Conservation (phyloP, 176 grass and related monocot species). For the Eleusine indica region DNA sequence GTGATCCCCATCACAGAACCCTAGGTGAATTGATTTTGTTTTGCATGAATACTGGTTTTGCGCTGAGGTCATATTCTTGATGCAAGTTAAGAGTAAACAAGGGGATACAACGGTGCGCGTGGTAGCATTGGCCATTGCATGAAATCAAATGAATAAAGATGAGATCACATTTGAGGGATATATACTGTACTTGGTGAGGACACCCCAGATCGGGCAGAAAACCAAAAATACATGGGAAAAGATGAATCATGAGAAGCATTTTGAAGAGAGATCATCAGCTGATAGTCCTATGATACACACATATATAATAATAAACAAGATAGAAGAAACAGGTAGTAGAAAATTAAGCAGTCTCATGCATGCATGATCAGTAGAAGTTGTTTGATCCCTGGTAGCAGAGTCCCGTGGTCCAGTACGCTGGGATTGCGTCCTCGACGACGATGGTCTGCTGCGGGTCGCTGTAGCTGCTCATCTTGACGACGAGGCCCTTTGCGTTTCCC, state of each 20-base stretch:
- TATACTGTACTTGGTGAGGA: neutral
- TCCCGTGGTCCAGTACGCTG: conserved; percentile 40
- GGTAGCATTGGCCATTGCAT: no score
- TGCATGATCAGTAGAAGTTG: conserved; percentile 49
- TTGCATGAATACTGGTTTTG: no score
- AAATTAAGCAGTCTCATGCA: no score
- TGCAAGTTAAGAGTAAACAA: no score
- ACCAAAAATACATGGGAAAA: neutral
- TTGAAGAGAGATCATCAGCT: neutral
- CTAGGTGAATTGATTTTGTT: no score
- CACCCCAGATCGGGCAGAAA: neutral
- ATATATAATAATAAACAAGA: neutral
- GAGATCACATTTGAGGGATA: neutral
- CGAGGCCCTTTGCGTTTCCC: conserved; percentile 19
- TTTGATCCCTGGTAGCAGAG: conserved; percentile 67
- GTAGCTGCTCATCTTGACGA: conserved; percentile 48
- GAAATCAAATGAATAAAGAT: no score
- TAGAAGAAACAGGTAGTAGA: no score
- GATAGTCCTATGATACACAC: neutral
- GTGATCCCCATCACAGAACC: no score
- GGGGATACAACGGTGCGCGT: no score
- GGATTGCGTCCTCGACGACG: conserved; percentile 48
- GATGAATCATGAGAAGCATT: neutral
- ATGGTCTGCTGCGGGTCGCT: conserved; percentile 44
- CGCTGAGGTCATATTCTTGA: no score